Evolutionary conservation across 139 green algal species (phyloP), one percentile per base, ranked within the genome.

Genomic region (Closterium sp.): DNA sequence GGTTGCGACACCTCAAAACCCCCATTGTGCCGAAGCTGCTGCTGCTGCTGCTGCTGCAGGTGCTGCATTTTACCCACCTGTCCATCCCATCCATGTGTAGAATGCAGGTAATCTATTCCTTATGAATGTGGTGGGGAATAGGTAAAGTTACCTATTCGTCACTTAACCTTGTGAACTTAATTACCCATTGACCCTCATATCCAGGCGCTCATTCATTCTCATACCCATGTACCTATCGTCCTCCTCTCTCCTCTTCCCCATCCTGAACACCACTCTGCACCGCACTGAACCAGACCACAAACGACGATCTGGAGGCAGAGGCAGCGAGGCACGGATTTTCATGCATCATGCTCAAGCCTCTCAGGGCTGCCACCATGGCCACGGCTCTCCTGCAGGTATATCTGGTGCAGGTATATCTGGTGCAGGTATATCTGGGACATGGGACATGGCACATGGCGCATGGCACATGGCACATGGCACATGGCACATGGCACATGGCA

Each of bases 291-390:
- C 85, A 87, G 85, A 32, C 85, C 27, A 87, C 85, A 29, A 87
- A 87, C 85, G 85, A 87, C 10, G 85, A 87, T 2, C 4, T 87
- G n/a, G 85, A 87, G 85, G 85, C 85, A 21, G 85, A 87, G 13
- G 85, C 85, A 31, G 85, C 28, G 10, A 28, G 28, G 85, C 85
- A 87, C 22, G 85, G 85, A 3, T 87, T 87, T 7, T 87, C 85
- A 24, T 87, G 85, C 85, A 87, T 87, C 85, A 87, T 87, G 85
- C 85, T 87, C 28, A 87, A 87, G 85, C 85, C 85, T 0, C 85
- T 87, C 7, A 13, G 85, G 17, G 85, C 85, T 7, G 28, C 85
- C 85, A 87, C 85, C 85, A 87, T 87, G 85, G 85, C 85, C 2
- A 87, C 85, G 1, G 85, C 85, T 13, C 85, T 87, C 22, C n/a